Evolutionary conservation across 75 land plant species (phyloP).

Genomic region (Cupressus sempervirens): DNA sequence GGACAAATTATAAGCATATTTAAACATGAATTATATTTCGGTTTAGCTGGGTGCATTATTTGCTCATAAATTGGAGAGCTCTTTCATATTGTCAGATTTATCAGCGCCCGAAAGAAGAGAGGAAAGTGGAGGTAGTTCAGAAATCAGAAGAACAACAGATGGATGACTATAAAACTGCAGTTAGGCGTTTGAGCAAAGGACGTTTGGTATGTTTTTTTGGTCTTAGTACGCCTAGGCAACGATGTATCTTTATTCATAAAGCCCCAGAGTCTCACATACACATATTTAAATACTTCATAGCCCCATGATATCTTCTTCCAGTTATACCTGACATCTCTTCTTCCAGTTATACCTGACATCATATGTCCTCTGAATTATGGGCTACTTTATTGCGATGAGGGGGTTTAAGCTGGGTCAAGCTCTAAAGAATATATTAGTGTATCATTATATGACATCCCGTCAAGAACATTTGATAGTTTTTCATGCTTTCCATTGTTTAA

Average conservation of each 20-base stretch:
- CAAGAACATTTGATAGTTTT: too few relatives aligned
- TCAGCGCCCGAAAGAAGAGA: slow-evolving; percentile 34
- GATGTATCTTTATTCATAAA: slow-evolving; percentile 4
- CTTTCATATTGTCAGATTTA: slow-evolving; percentile 6
- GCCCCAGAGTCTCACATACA: neutral
- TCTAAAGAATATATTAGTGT: too few relatives aligned
- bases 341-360: too few relatives aligned
- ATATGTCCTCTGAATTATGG: neutral
- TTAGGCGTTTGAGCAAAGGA: slow-evolving; percentile 54
- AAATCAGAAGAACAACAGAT: slow-evolving; percentile 41
- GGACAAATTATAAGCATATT: neutral
- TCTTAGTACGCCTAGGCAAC: neutral
- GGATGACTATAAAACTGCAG: slow-evolving; percentile 62
- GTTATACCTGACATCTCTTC: too few relatives aligned
- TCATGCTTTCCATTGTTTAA: too few relatives aligned
- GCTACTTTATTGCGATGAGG: too few relatives aligned
- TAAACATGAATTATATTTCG: neutral
- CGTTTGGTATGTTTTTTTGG: slow-evolving; percentile 41
- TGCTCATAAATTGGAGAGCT: neutral
- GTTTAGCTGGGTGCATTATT: neutral
- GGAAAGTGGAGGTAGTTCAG: slow-evolving; percentile 33
- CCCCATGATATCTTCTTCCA: neutral
- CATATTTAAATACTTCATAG: neutral
- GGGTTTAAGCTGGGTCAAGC: too few relatives aligned
- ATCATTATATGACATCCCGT: too few relatives aligned